Base-by-base conservation (phyloP, 768 basidiomycete species). In the Lactarius trivialis region DNA sequence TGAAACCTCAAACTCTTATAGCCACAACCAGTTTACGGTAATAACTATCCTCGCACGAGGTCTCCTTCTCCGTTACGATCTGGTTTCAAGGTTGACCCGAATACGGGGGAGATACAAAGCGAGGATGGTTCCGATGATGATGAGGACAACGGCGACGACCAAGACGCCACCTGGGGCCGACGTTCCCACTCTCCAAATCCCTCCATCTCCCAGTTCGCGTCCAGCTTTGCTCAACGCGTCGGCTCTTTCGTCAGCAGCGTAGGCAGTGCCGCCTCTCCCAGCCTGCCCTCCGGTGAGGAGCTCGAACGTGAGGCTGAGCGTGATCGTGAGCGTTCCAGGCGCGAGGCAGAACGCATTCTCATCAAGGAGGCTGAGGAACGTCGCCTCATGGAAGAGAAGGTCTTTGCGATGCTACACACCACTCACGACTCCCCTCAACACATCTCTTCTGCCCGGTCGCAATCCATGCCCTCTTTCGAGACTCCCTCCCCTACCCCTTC, bases 321-420 rank as follows among this genome's bases (percentile, higher is more conserved):
- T 30, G 90, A 92, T 71, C 82, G 91, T 49, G 91, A 92, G 67
- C 76, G 78, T 48, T 88, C 86, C 66, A 76, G 91, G 61, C 77
- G 83, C 41, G 89, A 92, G 70, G 91, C 91, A 1, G 91, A 93
- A 71, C 79, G 77, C 1, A 93, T 93, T 65, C 74, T 93, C 32
- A 85, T 79, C 0, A 78, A 73, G 57, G 91, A 93, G 72, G 85
- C 88, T 0, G 80, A 85, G 56, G 85, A 89, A 65, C 76, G 88
- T 21, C 81, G 79, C 63, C 73, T 78, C 28, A 77, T 89, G 32
- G 91, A 93, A 69, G 86, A 91, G 64, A 82, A 85, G 61, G 83
- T 91, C 21, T 71, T 89, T 24, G 84, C 85, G n/a, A 85, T 91
- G 88, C 79, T 89, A 74, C 79, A 82, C 55, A 78, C n/a, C 51